phyloP scores from a whole-genome alignment of 768 basidiomycete genomes.

The Candolleomyces aberdarensis region DNA sequence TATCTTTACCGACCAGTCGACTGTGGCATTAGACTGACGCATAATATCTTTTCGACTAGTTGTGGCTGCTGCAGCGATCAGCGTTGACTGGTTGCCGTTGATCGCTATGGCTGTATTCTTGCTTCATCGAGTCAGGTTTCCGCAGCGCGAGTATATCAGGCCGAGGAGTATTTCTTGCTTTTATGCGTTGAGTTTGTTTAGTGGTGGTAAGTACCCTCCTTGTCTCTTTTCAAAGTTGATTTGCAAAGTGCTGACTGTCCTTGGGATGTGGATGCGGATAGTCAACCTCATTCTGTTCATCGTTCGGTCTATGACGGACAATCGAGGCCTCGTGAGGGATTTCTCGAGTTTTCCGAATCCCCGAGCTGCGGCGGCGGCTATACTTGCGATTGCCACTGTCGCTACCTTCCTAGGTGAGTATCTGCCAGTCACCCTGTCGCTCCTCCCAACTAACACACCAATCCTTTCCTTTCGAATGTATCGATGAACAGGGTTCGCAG shows the following conservation, averaged over 20 bases:
- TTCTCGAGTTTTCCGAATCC: constrained; percentile 6
- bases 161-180: constrained; percentile 6
- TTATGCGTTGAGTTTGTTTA: background rate
- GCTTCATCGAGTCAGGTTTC: constrained; percentile 14
- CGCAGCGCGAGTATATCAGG: constrained; percentile 4
- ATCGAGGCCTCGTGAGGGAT: constrained; percentile 5
- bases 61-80: constrained; percentile 13
- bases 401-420: constrained; percentile 4
- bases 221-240: constrained; percentile 8
- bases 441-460: background rate
- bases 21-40: background rate
- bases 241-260: background rate
- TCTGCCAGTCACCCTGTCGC: background rate
- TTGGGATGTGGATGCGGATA: background rate
- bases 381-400: constrained; percentile 6
- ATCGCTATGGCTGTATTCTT: constrained; percentile 14
- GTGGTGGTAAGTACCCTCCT: background rate
- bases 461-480: background rate
- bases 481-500: constrained; percentile 1
- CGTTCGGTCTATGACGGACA: background rate
- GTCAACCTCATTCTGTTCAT: background rate
- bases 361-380: background rate
- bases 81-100: constrained; percentile 14
- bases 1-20: background rate
- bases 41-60: background rate